Evolutionary conservation across 2,329 filamentous ascomycete species (phyloP).

Genomic region (Ascochyta viciae-villosae): DNA sequence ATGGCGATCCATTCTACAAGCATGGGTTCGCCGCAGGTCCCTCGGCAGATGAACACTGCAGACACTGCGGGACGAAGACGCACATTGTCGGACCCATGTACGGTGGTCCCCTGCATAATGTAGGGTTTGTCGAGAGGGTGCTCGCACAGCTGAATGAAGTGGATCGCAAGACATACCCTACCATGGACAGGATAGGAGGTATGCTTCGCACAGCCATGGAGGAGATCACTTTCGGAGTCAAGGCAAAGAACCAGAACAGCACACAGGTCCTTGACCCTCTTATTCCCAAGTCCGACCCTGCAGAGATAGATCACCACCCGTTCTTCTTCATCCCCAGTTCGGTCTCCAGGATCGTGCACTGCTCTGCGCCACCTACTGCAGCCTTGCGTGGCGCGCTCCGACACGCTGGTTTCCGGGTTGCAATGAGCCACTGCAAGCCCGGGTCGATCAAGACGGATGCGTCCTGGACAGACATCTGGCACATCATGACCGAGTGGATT

Average conservation of each 20-base stretch:
- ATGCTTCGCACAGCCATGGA: conserved; percentile 91
- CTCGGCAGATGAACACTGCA: conserved; percentile 69
- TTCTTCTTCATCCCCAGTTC: conserved; percentile 85
- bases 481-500: conserved; percentile 91
- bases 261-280: conserved; percentile 45
- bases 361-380: conserved; percentile 78
- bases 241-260: conserved; percentile 27
- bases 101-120: conserved; percentile 84
- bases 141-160: conserved; percentile 73
- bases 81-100: conserved; percentile 96
- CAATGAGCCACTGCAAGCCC: conserved; percentile 85
- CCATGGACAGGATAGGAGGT: conserved; percentile 80
- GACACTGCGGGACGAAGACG: conserved; percentile 85
- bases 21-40: conserved; percentile 77
- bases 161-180: conserved; percentile 76
- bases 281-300: conserved; percentile 46
- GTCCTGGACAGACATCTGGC: conserved; percentile 88
- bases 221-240: conserved; percentile 60
- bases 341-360: conserved; percentile 79
- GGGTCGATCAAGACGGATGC: conserved; percentile 95
- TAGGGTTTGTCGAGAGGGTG: conserved; percentile 80
- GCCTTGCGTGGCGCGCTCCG: conserved; percentile 81
- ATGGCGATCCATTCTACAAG: conserved; percentile 74
- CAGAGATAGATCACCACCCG: conserved; percentile 71
- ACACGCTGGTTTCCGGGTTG: conserved; percentile 80